These are phyloP conservation scores for Cyanidiococcus yangmingshanensis DNA, from an alignment of 23 red algal genomes.

Conservation along the genomic window DNA sequence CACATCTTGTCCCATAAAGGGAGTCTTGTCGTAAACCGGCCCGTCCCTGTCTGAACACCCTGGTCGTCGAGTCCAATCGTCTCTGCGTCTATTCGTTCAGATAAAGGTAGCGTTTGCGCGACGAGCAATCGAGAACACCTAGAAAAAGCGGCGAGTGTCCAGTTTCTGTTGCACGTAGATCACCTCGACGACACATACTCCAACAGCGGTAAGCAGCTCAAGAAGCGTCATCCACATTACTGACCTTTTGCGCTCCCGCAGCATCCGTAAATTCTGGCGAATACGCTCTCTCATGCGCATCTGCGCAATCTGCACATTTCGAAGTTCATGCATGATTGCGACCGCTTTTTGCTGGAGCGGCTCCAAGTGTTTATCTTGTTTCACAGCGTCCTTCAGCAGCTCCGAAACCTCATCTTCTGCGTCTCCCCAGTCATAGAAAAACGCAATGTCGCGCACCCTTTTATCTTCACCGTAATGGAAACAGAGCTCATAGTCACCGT, in stretches of 20 bases:
- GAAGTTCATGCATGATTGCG: conserved; percentile 11
- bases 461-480: conserved; percentile 13
- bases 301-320: conserved; percentile 12
- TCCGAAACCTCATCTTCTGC: conserved; percentile 14
- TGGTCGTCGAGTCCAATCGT: too few relatives aligned
- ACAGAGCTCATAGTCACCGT: conserved; percentile 13
- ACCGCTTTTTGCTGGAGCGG: not conserved
- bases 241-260: not conserved
- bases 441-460: not conserved
- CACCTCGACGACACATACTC: not conserved
- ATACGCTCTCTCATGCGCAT: conserved; percentile 14
- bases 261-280: conserved; percentile 11
- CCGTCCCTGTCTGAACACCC: too few relatives aligned
- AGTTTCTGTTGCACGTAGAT: conserved; percentile 6
- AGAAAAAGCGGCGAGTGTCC: conserved; percentile 7
- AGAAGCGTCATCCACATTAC: conserved; percentile 3
- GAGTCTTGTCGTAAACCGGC: too few relatives aligned
- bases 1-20: too few relatives aligned
- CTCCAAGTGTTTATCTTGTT: conserved; percentile 16
- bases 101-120: too few relatives aligned
- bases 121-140: too few relatives aligned
- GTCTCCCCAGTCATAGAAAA: not conserved
- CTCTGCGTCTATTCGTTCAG: too few relatives aligned
- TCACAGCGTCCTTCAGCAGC: conserved; percentile 2
- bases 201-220: not conserved